Evolutionary conservation across 73 alveolate genomes (phyloP), one percentile per base, ranked within the genome.

Genomic region (Symbiodinium natans): DNA sequence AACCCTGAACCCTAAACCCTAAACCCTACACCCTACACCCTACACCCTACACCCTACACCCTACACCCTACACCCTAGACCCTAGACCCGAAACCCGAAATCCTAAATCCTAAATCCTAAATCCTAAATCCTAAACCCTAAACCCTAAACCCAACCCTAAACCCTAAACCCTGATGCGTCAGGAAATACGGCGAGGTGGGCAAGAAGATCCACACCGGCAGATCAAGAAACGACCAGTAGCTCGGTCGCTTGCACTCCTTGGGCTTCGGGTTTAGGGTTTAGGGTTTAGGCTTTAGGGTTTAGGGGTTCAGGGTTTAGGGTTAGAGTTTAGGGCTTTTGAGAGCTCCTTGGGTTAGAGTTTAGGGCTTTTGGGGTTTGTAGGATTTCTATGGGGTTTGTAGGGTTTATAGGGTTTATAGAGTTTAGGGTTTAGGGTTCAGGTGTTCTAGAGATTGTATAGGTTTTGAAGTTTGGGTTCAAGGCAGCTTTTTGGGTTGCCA

Each of bases 181-280:
- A 90, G 97, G 97, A 93, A 93, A 86, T 93, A 93, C 54, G 99
- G 99, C 31, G 99, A 93, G 56, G 99, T 93, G 82, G 99, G 99
- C 71, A 93, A 93, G 99, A 93, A 93, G 99, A 93, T 93, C 80
- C 99, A 93, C 71, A 93, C 99, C 31, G 99, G 99, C 36, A 52
- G 99, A 0, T 77, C 93, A 1, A 46, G 99, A 36, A 93, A 93
- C 92, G 98, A 92, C 52, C 98, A 92, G 92, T n/a, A 8, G 3
- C 41, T 5, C 85, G 36, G 6, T 59, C 33, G 77, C 36, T 3
- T 46, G n/a, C n/a, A n/a, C 71, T 52, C 27, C 71, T 52, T 52
- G 25, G n/a, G n/a, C 4, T 11, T 29, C 17, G 71, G 27, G 25
- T 52, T 52, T 52, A 9, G 68, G 71, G 71, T 0, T 52, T 52